These are phyloP conservation scores for Colletotrichum godetiae DNA, from an alignment of 2,329 filamentous ascomycete genomes.

Conservation along the genomic window DNA sequence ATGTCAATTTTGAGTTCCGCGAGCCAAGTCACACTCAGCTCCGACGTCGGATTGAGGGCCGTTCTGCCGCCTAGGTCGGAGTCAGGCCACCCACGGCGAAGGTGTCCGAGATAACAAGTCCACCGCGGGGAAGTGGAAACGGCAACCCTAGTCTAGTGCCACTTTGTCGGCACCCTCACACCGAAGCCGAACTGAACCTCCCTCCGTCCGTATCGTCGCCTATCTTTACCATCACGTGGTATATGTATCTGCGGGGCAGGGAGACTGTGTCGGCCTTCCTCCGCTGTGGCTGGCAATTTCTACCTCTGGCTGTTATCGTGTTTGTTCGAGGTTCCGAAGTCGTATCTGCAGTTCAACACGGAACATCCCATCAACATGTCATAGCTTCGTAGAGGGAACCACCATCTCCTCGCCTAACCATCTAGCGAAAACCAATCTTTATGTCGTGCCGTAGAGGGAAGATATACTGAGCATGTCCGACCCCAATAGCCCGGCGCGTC, in stretches of 20 bases:
- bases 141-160: neutral
- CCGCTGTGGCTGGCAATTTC: neutral
- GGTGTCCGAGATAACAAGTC: neutral
- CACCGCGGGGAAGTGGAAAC: neutral
- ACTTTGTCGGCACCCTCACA: constrained; percentile 2
- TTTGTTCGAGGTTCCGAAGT: neutral
- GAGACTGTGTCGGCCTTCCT: neutral
- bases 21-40: neutral
- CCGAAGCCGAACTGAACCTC: neutral
- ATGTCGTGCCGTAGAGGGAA: too few relatives aligned
- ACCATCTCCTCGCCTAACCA: neutral
- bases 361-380: neutral
- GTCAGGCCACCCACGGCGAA: neutral
- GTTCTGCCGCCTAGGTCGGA: neutral
- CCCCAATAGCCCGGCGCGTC: neutral
- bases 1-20: constrained; percentile 13
- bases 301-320: neutral
- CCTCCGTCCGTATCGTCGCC: neutral
- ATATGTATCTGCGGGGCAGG: neutral
- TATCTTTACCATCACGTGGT: neutral
- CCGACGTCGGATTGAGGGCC: constrained; percentile 8
- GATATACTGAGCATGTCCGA: neutral
- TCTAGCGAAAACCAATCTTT: fast-evolving
- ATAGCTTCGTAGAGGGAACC: neutral
- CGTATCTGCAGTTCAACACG: neutral